These are phyloP conservation scores for Malassezia restricta DNA, from an alignment of 1,284 basidiomycete genomes.

Conservation along the genomic window DNA sequence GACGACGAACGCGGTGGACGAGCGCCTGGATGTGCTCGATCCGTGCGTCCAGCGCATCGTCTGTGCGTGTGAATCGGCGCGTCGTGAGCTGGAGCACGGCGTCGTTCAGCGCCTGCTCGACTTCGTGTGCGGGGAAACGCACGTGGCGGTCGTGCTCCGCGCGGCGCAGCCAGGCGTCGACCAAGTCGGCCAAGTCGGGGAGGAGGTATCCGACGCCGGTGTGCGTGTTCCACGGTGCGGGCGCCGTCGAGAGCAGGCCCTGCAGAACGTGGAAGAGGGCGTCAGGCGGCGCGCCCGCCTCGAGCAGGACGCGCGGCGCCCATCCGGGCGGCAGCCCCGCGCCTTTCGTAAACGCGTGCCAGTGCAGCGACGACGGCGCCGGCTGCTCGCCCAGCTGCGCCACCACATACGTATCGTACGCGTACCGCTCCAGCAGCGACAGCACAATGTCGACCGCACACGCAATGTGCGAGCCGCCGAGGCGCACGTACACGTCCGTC, in stretches of 20 bases:
- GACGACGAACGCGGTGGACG: constrained; percentile 11
- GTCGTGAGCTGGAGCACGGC: constrained; percentile 15
- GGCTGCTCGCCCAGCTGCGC: constrained; percentile 4
- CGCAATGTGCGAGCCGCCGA: constrained; percentile 28
- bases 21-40: constrained; percentile 10
- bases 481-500: constrained; percentile 22
- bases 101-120: constrained; percentile 21
- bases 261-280: constrained; percentile 74
- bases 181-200: constrained; percentile 25
- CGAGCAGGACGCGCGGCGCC: constrained; percentile 62
- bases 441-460: constrained; percentile 37
- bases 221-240: constrained; percentile 35
- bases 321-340: constrained; percentile 52
- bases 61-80: constrained; percentile 10
- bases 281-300: constrained; percentile 62
- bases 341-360: background rate
- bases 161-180: constrained; percentile 22
- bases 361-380: background rate
- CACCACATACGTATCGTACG: constrained; percentile 21
- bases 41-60: constrained; percentile 5
- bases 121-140: constrained; percentile 20
- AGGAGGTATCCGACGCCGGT: constrained; percentile 28
- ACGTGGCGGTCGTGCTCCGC: constrained; percentile 2
- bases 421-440: constrained; percentile 31
- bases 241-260: constrained; percentile 60